These are phyloP conservation scores for Apiospora arundinis DNA, from an alignment of 2,329 filamentous ascomycete genomes.

Conservation along the genomic window DNA sequence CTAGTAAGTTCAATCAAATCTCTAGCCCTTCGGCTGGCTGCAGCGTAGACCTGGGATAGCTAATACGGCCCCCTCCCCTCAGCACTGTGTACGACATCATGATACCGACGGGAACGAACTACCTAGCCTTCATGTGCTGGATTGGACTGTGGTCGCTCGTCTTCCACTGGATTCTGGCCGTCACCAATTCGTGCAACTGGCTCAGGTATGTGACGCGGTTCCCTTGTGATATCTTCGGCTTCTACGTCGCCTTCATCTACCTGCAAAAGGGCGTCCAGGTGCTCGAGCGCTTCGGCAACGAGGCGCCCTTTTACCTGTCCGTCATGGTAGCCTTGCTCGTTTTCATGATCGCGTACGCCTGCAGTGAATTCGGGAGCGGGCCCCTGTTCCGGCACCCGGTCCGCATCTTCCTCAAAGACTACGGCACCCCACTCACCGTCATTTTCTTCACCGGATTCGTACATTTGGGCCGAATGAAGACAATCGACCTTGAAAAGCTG, in stretches of 20 bases:
- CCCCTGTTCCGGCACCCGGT: constrained; percentile 76
- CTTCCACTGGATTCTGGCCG: constrained; percentile 83
- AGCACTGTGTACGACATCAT: constrained; percentile 91
- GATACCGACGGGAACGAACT: constrained; percentile 75
- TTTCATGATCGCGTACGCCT: constrained; percentile 77
- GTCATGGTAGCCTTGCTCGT: constrained; percentile 79
- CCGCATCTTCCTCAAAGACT: constrained; percentile 86
- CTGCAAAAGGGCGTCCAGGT: constrained; percentile 91
- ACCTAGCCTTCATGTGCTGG: constrained; percentile 91
- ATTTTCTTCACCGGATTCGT: constrained; percentile 92
- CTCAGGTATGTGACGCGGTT: constrained; percentile 91
- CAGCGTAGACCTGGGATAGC: background rate
- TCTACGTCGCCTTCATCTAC: constrained; percentile 92
- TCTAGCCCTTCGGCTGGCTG: background rate
- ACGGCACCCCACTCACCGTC: constrained; percentile 82
- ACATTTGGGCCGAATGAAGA: constrained; percentile 82
- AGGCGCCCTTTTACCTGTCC: constrained; percentile 77
- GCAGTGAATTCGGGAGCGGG: constrained; percentile 73
- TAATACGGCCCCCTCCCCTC: constrained; percentile 7
- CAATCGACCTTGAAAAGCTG: constrained; percentile 71
- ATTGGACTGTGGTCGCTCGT: constrained; percentile 87
- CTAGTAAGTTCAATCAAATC: constrained; percentile 59
- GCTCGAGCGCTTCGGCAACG: constrained; percentile 73
- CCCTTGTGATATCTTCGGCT: constrained; percentile 92
- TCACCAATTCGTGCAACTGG: constrained; percentile 86